Percentiles rank a stretch among this genome's conserved stretches.
These are phyloP conservation scores for Fragilaria crotonensis DNA, from an alignment of 108 stramenopile genomes.

Conservation along the genomic window DNA sequence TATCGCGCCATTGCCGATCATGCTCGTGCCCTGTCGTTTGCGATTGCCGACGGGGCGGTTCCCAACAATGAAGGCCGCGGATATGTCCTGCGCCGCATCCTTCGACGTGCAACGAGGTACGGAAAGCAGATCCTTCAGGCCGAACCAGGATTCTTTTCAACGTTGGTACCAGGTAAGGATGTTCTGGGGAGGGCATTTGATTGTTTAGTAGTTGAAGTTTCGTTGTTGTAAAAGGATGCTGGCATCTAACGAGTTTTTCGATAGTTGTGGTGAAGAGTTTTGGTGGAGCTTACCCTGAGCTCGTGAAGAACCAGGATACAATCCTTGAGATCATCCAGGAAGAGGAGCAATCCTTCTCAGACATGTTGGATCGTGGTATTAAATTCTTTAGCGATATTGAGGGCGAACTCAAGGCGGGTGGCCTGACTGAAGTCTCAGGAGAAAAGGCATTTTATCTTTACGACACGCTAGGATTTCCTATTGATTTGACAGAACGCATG, in stretches of 20 bases:
- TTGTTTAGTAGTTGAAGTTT: background rate
- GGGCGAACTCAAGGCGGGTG: slow-evolving; percentile 32
- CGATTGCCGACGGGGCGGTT: slow-evolving; percentile 97
- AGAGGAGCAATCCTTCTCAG: slow-evolving; percentile 93
- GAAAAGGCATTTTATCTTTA: slow-evolving; percentile 92
- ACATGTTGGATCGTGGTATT: slow-evolving; percentile 94
- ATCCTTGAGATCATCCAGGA: slow-evolving; percentile 81
- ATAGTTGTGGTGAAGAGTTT: background rate
- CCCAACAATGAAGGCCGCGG: slow-evolving; percentile 98
- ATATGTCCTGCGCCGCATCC: slow-evolving; percentile 92
- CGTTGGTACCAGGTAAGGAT: slow-evolving; percentile 82
- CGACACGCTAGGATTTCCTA: slow-evolving; percentile 96
- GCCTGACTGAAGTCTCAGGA: slow-evolving; percentile 78
- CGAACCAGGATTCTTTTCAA: slow-evolving; percentile 92
- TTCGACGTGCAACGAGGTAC: slow-evolving; percentile 96
- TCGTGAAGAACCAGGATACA: slow-evolving; percentile 70
- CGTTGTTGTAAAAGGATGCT: background rate
- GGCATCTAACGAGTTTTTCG: background rate
- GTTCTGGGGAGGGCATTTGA: slow-evolving; percentile 45
- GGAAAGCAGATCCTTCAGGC: slow-evolving; percentile 92
- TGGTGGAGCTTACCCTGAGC: slow-evolving; percentile 89
- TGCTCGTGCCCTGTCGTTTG: slow-evolving; percentile 93
- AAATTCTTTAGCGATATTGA: slow-evolving; percentile 88
- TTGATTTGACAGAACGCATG: slow-evolving; percentile 98
- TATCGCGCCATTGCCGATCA: slow-evolving; percentile 99